A percentile compares a stretch with the other conserved stretches of the same genome.
phyloP scores from a whole-genome alignment of 768 basidiomycete genomes.

The Hortiboletus campestris region DNA sequence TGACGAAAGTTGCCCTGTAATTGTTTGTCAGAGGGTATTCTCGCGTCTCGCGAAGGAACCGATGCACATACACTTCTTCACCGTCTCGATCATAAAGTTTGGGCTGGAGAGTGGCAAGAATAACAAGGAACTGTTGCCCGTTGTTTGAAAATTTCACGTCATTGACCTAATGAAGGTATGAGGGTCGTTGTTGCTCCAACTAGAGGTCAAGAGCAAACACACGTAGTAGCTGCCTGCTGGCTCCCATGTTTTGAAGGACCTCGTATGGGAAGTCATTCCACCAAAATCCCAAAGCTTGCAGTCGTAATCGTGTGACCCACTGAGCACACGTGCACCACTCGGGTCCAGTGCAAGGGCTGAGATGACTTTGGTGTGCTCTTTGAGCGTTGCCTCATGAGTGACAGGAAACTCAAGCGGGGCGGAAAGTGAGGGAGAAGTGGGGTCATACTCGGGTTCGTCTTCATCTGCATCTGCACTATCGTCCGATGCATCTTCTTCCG shows the following conservation, averaged over 20 bases:
- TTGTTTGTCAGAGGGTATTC: constrained; percentile 48
- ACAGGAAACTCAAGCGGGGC: constrained; percentile 65
- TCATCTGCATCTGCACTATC: constrained; percentile 20
- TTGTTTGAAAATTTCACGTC: constrained; percentile 88
- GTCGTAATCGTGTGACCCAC: constrained; percentile 97
- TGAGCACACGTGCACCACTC: constrained; percentile 86
- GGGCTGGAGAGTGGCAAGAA: constrained; percentile 85
- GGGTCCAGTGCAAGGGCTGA: constrained; percentile 92
- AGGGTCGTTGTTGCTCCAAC: neutral
- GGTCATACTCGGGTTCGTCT: constrained; percentile 53
- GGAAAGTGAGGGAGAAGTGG: constrained; percentile 40
- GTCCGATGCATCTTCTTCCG: constrained; percentile 25
- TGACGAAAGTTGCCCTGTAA: constrained; percentile 73
- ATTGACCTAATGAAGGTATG: constrained; percentile 58
- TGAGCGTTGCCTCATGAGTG: constrained; percentile 87
- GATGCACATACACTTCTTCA: constrained; percentile 75
- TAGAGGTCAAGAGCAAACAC: constrained; percentile 12
- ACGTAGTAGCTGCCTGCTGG: constrained; percentile 93
- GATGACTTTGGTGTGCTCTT: constrained; percentile 95
- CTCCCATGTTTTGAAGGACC: constrained; percentile 97
- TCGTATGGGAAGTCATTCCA: constrained; percentile 87
- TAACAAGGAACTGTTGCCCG: constrained; percentile 80
- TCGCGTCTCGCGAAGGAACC: constrained; percentile 13
- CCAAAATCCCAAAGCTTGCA: constrained; percentile 99
- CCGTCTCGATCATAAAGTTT: constrained; percentile 92